phyloP scores from a whole-genome alignment of 2,329 filamentous ascomycete genomes.

The Acarospora socialis region DNA sequence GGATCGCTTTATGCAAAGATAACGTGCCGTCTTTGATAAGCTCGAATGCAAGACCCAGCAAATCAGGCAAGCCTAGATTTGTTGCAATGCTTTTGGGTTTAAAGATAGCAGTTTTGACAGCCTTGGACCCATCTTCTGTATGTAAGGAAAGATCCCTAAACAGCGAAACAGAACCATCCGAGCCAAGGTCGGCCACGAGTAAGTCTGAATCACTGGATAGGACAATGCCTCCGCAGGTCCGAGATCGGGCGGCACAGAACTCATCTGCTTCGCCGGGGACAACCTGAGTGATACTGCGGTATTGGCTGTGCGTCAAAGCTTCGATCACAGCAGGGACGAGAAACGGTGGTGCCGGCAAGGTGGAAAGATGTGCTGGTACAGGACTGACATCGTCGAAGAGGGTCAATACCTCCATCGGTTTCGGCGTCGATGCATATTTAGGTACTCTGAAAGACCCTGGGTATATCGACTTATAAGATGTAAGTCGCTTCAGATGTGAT shows the following conservation, averaged over 20 bases:
- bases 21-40: too few species aligned
- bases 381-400: slow-evolving; percentile 15
- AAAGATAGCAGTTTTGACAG: too few species aligned
- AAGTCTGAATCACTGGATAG: slow-evolving; percentile 84
- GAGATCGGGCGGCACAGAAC: slow-evolving; percentile 57
- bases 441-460: background rate
- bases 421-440: background rate
- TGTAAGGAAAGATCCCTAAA: slow-evolving; percentile 35
- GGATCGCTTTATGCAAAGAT: too few species aligned
- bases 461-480: slow-evolving; percentile 6
- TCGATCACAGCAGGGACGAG: slow-evolving; percentile 68
- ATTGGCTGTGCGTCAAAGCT: slow-evolving; percentile 40
- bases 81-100: too few species aligned
- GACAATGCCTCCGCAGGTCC: slow-evolving; percentile 41
- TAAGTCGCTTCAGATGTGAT: slow-evolving; percentile 41
- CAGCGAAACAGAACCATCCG: slow-evolving; percentile 48
- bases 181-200: slow-evolving; percentile 55
- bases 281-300: slow-evolving; percentile 34
- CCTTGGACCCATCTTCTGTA: slow-evolving; percentile 16
- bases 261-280: slow-evolving; percentile 76
- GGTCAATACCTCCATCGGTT: slow-evolving; percentile 12
- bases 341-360: slow-evolving; percentile 47
- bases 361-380: slow-evolving; percentile 17
- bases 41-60: too few species aligned
- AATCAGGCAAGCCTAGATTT: too few species aligned